Percentiles rank a stretch among this genome's conserved stretches.
These are phyloP conservation scores for Fusarium haematococcum DNA, from an alignment of 2,329 filamentous ascomycete species.

Conservation along the genomic window DNA sequence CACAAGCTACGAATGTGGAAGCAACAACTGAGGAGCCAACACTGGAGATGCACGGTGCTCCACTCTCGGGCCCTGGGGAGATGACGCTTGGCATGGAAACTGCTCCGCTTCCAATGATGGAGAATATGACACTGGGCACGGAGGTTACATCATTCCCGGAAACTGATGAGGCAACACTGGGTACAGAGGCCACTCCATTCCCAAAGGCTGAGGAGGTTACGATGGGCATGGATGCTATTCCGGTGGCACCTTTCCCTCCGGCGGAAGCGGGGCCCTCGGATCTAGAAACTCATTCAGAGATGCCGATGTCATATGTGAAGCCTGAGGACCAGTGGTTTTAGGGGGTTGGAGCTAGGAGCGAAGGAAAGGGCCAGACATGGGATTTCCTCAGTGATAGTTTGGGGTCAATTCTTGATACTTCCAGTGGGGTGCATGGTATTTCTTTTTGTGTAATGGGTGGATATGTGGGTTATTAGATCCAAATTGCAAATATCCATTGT, in stretches of 20 bases:
- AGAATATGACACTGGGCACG: not conserved
- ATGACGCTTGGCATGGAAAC: not conserved
- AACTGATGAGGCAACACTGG: no score
- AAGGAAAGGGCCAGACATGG: not conserved
- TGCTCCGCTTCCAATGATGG: not conserved
- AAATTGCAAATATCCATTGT: not conserved
- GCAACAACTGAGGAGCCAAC: not conserved
- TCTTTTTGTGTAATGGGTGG: not conserved
- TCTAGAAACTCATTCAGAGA: not conserved
- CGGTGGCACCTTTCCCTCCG: not conserved
- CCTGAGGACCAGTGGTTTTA: constrained; percentile 4
- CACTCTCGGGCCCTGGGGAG: not conserved
- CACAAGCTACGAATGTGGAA: not conserved
- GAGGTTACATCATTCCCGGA: not conserved
- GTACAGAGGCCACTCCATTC: not conserved
- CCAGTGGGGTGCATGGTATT: not conserved
- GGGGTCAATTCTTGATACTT: not conserved
- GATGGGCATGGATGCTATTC: not conserved
- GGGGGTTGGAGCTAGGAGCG: no score
- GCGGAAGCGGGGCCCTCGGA: not conserved
- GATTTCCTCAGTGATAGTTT: not conserved
- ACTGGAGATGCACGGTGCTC: not conserved
- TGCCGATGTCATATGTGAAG: constrained; percentile 3
- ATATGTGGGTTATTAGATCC: not conserved
- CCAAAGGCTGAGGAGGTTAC: not conserved